A percentile compares a stretch with the other conserved stretches of the same genome.
Conservation (phyloP, 2,329 filamentous ascomycete species). For the Sordariomycetes sp. region DNA sequence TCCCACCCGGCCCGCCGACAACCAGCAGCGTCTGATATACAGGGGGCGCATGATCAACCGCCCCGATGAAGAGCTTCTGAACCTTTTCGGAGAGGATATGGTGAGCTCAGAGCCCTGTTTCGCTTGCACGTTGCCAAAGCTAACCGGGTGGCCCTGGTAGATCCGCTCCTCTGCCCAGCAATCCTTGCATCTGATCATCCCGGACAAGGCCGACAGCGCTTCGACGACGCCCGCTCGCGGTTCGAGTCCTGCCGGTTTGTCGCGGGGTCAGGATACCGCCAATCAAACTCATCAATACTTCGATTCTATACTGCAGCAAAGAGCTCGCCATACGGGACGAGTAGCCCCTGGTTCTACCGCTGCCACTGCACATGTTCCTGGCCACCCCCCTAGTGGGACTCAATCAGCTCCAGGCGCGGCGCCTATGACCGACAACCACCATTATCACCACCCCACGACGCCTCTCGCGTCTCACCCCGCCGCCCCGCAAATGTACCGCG, state of each 20-base stretch:
- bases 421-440: neutral
- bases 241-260: constrained; percentile 14
- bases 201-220: constrained; percentile 21
- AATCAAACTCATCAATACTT: constrained; percentile 11
- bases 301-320: constrained; percentile 3
- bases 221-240: constrained; percentile 11
- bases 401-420: neutral
- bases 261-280: constrained; percentile 10
- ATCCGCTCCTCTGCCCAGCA: constrained; percentile 33
- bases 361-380: constrained; percentile 8
- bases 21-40: constrained; percentile 50
- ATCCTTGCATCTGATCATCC: constrained; percentile 42
- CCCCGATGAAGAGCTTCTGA: constrained; percentile 43
- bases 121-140: neutral
- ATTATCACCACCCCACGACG: constrained; percentile 1
- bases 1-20: constrained; percentile 36
- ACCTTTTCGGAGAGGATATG: constrained; percentile 44
- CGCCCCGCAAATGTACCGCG: constrained; percentile 11
- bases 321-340: neutral
- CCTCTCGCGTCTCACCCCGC: constrained; percentile 12
- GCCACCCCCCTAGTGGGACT: constrained; percentile 2
- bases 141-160: constrained; percentile 15
- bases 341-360: constrained; percentile 7
- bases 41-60: constrained; percentile 43
- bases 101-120: constrained; percentile 23